phyloP scores from a whole-genome alignment of 306 rosid genomes.

The Vicia faba region DNA sequence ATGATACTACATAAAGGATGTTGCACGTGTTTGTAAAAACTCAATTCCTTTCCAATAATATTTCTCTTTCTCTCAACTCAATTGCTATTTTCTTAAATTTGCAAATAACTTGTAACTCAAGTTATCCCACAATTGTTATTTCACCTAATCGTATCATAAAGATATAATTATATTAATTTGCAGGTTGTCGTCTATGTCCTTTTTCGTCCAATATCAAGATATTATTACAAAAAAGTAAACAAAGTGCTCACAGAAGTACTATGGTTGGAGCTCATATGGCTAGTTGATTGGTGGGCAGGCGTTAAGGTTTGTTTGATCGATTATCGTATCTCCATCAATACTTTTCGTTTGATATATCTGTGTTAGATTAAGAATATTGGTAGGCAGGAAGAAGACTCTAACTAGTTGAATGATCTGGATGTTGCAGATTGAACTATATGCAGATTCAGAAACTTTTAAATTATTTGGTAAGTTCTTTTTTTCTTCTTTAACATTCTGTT shows the following conservation, averaged over 20 bases:
- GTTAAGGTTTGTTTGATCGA: constrained; percentile 53
- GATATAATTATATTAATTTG: constrained; percentile 29
- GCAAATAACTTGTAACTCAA: no score
- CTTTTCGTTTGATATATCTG: not conserved
- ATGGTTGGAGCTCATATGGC: constrained; percentile 88
- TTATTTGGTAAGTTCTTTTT: constrained; percentile 54
- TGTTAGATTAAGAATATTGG: no score
- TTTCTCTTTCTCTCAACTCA: no score
- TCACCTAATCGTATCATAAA: not conserved
- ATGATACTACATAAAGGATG: no score
- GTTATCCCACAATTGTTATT: not conserved
- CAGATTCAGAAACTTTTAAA: constrained; percentile 64
- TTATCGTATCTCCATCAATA: not conserved
- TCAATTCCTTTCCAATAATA: no score
- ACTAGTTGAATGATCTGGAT: constrained; percentile 36
- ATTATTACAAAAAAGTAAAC: constrained; percentile 59
- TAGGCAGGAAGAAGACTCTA: not conserved
- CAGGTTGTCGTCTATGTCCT: constrained; percentile 65
- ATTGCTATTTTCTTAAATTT: no score
- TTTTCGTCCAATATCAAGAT: constrained; percentile 75
- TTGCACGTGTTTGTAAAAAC: no score
- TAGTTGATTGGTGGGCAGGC: constrained; percentile 94
- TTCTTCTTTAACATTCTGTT: not conserved
- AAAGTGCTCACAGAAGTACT: constrained; percentile 69
- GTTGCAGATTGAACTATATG: constrained; percentile 69